Evolutionary conservation across 345 rosid genomes (phyloP), one percentile per base, ranked within the genome.

Genomic region (Bruguiera sexangula): DNA sequence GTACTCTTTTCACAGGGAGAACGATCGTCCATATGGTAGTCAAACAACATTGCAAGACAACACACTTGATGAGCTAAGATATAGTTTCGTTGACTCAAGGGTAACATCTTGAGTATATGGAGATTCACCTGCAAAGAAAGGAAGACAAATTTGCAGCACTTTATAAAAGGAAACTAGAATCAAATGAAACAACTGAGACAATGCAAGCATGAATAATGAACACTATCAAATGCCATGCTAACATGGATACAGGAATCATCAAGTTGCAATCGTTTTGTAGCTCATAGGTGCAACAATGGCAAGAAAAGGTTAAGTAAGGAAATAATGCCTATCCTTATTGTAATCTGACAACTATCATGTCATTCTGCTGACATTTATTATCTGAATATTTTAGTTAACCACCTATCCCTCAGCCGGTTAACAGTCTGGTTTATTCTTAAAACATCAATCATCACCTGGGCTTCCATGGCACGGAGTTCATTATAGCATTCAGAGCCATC

Each of bases 401-500:
- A 57, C 26, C 16, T 29, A 27, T 8, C 20, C 37, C 37, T 34
- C 43, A n/a, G 27, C 16, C 16, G 6, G 53, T 8, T 8, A 46
- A 3, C 8, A 29, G 50, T 43, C 29, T 32, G 37, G 21, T 60
- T 27, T 30, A 26, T 7, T n/a, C 13, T 30, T 24, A 57, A 58
- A 50, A 54, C 61, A 70, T 19, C 27, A 62, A 63, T 76, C 75
- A 79, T 86, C 75, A 90, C 97, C 90, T 92, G 92, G 60, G 91
- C 96, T 87, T 95, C 97, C 84, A 92, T 88, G 58, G 93, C 90
- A 68, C 88, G 85, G 34, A 92, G 87, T 83, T 89, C 89, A 71
- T 90, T 89, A 78, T 77, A 85, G 84, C 85, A 80, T 73, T 80
- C 82, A 67, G 72, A 79, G 75, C 72, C 53, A 63, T 73, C 79